Evolutionary conservation across 148 eudicot genomes (phyloP), one percentile per base, ranked within the genome.

Genomic region (Nepenthes gracilis): DNA sequence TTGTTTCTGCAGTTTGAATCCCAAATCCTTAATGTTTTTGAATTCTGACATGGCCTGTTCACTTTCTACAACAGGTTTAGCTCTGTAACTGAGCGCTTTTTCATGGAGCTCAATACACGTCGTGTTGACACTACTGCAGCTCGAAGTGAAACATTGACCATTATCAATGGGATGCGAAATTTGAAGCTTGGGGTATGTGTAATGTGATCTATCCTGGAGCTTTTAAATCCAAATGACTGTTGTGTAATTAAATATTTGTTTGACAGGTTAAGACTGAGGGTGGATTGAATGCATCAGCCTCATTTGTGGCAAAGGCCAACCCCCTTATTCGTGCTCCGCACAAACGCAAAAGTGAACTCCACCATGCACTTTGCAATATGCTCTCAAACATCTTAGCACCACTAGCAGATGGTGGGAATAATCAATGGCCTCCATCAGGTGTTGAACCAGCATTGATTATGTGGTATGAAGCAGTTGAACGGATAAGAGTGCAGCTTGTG

Each of bases 401-500:
- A 36, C 86, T 93, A 67, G 96, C 99, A 64, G 96, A 93, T 75
- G 89, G 95, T 58, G 96, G 91, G 72, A 93, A 84, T 75, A 88
- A 78, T 69, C 94, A 82, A 65, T 93, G 99, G 99, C 99, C 99
- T 71, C 99, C 99, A 50, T 67, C 86, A 62, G 95, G 95, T 38
- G 91, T 93, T 55, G 96, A 86, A 69, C 95, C 96, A 69, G 99
- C 99, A 14, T 84, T 93, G 59, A 84, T 78, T 68, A 76, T 93
- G n/a, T 93, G 99, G 99, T 89, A 93, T 76, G 99, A 93, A 67
- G 99, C 96, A 65, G 95, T 89, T 77, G 99, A 89, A 45, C 85
- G 99, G 59, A 89, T 88, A 77, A 79, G 95, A 66, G 77, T 61
- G 69, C 89, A 84, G 67, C 85, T 93, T 61, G 77, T 86, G 79